phyloP scores from a whole-genome alignment of 345 rosid genomes.

The Gossypium longicalyx region DNA sequence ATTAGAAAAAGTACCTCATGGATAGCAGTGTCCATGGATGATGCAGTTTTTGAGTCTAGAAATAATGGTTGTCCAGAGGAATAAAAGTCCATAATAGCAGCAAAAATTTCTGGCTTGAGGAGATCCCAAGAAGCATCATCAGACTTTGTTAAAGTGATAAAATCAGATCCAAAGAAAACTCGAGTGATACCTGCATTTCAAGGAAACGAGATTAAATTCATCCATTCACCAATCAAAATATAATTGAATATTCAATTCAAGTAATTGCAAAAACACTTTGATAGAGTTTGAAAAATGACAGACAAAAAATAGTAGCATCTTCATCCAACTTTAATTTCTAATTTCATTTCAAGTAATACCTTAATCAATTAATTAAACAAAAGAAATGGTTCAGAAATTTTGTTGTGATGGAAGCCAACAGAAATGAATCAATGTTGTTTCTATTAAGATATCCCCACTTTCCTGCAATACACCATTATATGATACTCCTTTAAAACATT shows the following conservation, averaged over 20 bases:
- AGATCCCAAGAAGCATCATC: conserved; percentile 84
- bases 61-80: conserved; percentile 85
- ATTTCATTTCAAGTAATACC: neutral
- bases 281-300: neutral
- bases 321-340: neutral
- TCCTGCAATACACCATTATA: neutral
- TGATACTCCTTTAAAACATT: neutral
- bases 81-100: conserved; percentile 91
- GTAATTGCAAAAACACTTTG: neutral
- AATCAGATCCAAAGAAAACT: conserved; percentile 91
- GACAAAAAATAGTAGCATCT: neutral
- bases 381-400: conserved; percentile 1
- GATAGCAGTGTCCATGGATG: conserved; percentile 85
- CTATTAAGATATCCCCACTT: neutral
- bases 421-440: neutral
- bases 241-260: neutral
- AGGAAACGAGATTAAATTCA: conserved; percentile 8
- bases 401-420: neutral
- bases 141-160: conserved; percentile 81
- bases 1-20: conserved; percentile 44
- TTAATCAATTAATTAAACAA: conserved; percentile 3
- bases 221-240: neutral
- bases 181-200: conserved; percentile 56
- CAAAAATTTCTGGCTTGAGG: conserved; percentile 86
- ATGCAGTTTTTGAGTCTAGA: conserved; percentile 60